These are phyloP conservation scores for Pseudozyma sp. DNA, from an alignment of 1,284 basidiomycete genomes.

Conservation along the genomic window DNA sequence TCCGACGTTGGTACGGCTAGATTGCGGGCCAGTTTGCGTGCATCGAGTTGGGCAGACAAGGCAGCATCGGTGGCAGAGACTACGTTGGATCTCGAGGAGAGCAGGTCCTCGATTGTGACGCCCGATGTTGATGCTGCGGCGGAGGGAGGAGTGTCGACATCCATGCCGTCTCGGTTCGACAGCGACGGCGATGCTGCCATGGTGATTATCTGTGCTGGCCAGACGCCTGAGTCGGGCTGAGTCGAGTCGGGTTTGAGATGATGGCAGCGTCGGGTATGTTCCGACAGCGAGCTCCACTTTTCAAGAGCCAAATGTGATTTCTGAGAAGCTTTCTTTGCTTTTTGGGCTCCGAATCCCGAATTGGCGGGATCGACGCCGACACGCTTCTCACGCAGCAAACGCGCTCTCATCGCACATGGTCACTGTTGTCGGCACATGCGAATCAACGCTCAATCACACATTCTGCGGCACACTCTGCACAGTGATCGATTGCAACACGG, in stretches of 20 bases:
- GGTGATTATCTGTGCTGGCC: background rate
- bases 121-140: conserved; percentile 20
- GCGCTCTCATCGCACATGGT: too few species aligned
- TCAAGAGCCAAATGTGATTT: too few species aligned
- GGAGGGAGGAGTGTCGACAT: conserved; percentile 11
- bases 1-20: conserved; percentile 98
- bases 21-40: conserved; percentile 83
- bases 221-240: background rate
- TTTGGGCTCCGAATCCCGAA: background rate
- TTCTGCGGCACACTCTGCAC: too few species aligned
- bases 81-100: conserved; percentile 22
- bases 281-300: background rate
- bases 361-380: background rate
- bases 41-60: conserved; percentile 53
- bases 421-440: conserved; percentile 1
- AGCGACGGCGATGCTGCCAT: background rate
- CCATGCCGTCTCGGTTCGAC: conserved; percentile 20
- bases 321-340: background rate
- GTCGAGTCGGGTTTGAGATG: background rate
- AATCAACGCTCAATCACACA: too few species aligned
- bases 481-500: too few species aligned
- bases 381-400: background rate
- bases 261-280: background rate
- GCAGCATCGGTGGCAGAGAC: conserved; percentile 51
- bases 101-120: conserved; percentile 42